Conservation (phyloP, 1,284 basidiomycete species). For the Cystobasidiaceae sp. region DNA sequence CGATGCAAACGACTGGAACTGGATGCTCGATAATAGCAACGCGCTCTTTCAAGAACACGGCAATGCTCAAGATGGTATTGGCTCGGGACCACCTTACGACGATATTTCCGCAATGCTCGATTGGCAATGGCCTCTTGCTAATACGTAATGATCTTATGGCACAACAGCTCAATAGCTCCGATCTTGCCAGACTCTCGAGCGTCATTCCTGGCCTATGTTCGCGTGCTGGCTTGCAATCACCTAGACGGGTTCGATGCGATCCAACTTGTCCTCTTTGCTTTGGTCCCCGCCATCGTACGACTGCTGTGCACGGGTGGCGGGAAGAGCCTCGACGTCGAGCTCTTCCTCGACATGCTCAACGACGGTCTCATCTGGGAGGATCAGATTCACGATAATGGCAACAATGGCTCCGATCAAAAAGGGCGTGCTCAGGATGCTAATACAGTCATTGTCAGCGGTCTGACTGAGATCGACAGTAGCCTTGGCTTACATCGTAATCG, state of each 20-base stretch:
- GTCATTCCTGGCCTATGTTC: too few species aligned
- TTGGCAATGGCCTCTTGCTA: conserved; percentile 53
- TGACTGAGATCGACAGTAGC: too few species aligned
- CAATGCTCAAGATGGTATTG: background rate
- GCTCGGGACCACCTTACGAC: background rate
- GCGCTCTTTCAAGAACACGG: background rate
- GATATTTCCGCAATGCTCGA: conserved; percentile 37
- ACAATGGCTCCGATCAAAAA: too few species aligned
- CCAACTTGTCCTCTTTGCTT: background rate
- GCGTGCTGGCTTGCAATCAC: too few species aligned
- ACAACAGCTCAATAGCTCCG: conserved; percentile 50
- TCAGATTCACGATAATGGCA: too few species aligned
- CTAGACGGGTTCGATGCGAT: too few species aligned
- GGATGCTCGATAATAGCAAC: background rate
- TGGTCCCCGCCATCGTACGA: background rate
- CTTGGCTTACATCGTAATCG: too few species aligned
- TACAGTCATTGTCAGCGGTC: too few species aligned
- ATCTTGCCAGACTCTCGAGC: too few species aligned
- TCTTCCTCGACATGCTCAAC: background rate
- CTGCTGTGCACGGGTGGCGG: background rate
- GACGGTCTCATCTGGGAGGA: conserved; percentile 53
- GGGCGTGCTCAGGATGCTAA: too few species aligned
- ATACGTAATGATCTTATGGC: conserved; percentile 54
- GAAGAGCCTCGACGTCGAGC: background rate
- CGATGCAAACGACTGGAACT: background rate